Evolutionary conservation across 106 monocot species (phyloP).

Genomic region (Dendrobium chrysotoxum): DNA sequence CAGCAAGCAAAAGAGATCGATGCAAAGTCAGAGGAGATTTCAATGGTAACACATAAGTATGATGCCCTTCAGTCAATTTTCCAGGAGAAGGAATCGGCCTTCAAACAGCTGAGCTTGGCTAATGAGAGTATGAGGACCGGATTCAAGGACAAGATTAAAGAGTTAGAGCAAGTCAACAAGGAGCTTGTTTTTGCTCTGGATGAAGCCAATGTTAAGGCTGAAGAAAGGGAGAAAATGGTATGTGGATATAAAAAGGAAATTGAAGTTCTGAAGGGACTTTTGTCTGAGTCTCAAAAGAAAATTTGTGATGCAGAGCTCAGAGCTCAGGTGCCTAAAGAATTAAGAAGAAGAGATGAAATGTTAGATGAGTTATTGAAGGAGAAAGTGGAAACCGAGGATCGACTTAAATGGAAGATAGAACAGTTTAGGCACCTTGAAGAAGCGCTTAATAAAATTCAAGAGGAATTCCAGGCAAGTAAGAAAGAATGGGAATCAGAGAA

Average conservation of each 20-base stretch:
- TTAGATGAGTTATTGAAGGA: constrained; percentile 49
- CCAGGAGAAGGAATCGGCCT: constrained; percentile 50
- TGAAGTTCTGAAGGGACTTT: constrained; percentile 31
- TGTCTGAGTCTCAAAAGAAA: constrained; percentile 48
- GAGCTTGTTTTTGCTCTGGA: constrained; percentile 46
- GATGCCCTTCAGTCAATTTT: constrained; percentile 40
- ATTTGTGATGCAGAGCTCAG: constrained; percentile 43
- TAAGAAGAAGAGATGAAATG: constrained; percentile 49
- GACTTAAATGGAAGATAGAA: constrained; percentile 89
- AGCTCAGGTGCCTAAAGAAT: constrained; percentile 33
- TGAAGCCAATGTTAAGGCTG: constrained; percentile 37
- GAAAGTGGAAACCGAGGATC: constrained; percentile 30
- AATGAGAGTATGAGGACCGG: constrained; percentile 42
- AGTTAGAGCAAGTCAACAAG: constrained; percentile 42
- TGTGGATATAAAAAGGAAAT: constrained; percentile 38
- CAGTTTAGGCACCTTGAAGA: constrained; percentile 91
- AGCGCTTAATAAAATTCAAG: constrained; percentile 50
- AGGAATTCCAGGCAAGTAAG: constrained; percentile 32
- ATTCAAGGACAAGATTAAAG: constrained; percentile 23
- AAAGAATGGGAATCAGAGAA: constrained; percentile 64
- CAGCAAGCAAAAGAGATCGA: constrained; percentile 32
- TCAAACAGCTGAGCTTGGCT: constrained; percentile 36
- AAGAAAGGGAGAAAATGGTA: constrained; percentile 27
- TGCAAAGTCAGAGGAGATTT: constrained; percentile 48
- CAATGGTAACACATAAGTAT: constrained; percentile 17